These are phyloP conservation scores for Chlorella sp. DNA, from an alignment of 139 green algal genomes.

Conservation along the genomic window DNA sequence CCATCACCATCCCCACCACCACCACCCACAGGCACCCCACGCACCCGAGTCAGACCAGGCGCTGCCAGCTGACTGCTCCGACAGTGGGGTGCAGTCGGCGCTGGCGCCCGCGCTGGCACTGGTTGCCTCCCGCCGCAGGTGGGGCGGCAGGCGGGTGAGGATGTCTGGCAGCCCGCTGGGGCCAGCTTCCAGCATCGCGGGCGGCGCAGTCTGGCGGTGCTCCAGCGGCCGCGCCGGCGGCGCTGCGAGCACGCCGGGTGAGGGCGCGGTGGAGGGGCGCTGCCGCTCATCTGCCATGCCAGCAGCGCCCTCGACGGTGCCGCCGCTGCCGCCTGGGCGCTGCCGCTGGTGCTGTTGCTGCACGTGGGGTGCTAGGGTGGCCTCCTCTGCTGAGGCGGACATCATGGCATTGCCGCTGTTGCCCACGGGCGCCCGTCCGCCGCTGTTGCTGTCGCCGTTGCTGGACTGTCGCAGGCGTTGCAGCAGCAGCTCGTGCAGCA, in stretches of 20 bases:
- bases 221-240: not conserved
- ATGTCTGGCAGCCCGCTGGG: conserved; percentile 9
- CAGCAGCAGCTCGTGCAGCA: conserved; percentile 37
- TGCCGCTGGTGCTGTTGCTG: conserved; percentile 5
- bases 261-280: not conserved
- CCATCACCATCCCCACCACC: not conserved
- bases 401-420: not conserved
- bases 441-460: conserved; percentile 28
- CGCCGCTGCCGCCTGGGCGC: not conserved
- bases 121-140: conserved; percentile 15
- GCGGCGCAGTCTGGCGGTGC: not conserved
- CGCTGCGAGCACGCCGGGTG: no score
- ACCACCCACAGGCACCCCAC: not conserved
- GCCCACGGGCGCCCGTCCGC: not conserved
- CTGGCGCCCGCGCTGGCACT: not conserved
- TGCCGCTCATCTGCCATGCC: not conserved
- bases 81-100: not conserved
- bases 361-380: conserved; percentile 1
- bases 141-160: not conserved
- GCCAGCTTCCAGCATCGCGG: not conserved
- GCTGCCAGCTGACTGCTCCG: not conserved
- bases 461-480: conserved; percentile 12
- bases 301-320: not conserved
- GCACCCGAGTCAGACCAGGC: conserved; percentile 30
- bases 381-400: conserved; percentile 13